A percentile compares a stretch with the other conserved stretches of the same genome.
phyloP scores from a whole-genome alignment of 495 filamentous ascomycete species.

The Talaromyces wortmannii region DNA sequence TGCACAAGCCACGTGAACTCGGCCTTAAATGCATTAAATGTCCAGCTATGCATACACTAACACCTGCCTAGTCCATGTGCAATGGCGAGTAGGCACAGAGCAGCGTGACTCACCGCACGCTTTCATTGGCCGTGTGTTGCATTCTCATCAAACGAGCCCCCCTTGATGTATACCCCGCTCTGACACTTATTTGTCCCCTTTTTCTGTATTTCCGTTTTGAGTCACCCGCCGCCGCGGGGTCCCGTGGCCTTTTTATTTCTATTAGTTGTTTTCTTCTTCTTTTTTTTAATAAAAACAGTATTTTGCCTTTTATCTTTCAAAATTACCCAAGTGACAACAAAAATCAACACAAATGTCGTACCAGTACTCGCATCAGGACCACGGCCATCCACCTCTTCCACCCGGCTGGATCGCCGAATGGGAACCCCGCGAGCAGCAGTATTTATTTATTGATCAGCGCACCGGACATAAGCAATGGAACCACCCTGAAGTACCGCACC shows the following conservation, averaged over 20 bases:
- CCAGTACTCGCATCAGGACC: slow-evolving; percentile 6
- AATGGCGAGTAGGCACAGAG: too few species aligned
- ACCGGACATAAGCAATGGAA: slow-evolving; percentile 3
- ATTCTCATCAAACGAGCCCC: too few species aligned
- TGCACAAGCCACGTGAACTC: too few species aligned
- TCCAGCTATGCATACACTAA: too few species aligned
- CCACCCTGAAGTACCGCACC: slow-evolving; percentile 1
- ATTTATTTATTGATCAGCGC: slow-evolving; percentile 3
- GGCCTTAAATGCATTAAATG: too few species aligned
- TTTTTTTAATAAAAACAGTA: neutral
- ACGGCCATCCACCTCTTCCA: slow-evolving; percentile 3
- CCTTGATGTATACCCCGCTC: neutral
- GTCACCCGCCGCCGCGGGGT: too few species aligned
- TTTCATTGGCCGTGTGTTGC: too few species aligned
- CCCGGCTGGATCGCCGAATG: slow-evolving; percentile 2
- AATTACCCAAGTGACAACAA: neutral
- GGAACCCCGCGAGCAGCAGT: slow-evolving; percentile 2
- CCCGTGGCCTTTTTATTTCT: too few species aligned
- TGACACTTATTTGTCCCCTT: neutral
- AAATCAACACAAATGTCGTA: neutral
- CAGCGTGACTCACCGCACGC: too few species aligned
- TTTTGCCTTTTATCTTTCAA: neutral
- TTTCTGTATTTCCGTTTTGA: neutral
- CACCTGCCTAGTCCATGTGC: too few species aligned
- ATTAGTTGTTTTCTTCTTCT: neutral